Percentiles rank a stretch among this genome's conserved stretches.
phyloP scores from a whole-genome alignment of 805 yeast genomes.

The Kluyveromyces nonfermentans region DNA sequence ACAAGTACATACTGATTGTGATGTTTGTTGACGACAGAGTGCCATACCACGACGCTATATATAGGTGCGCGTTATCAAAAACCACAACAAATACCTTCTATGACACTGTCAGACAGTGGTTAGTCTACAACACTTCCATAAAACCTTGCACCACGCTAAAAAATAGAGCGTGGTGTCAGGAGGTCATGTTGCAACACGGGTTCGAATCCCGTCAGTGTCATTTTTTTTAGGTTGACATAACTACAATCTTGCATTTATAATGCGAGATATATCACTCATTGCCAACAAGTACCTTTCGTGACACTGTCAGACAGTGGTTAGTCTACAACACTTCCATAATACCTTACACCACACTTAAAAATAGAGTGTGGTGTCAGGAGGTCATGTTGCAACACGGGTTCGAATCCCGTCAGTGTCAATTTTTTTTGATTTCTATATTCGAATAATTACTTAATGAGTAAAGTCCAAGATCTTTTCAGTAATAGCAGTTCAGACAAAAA shows the following conservation, averaged over 20 bases:
- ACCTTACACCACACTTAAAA: neutral
- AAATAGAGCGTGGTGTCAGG: neutral
- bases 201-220: conserved; percentile 6
- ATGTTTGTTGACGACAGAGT: too few species aligned
- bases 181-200: conserved; percentile 2
- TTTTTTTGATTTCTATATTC: neutral
- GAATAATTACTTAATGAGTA: too few species aligned
- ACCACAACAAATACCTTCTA: neutral
- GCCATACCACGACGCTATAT: too few species aligned
- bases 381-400: conserved; percentile 3
- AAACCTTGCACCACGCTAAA: neutral
- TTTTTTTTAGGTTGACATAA: too few species aligned
- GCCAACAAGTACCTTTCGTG: neutral
- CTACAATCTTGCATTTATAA: too few species aligned
- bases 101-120: conserved; percentile 4
- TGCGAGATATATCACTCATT: too few species aligned
- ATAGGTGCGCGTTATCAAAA: too few species aligned
- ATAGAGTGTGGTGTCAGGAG: neutral
- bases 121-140: conserved; percentile 4
- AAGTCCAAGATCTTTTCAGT: too few species aligned
- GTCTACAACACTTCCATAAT: conserved; percentile 3
- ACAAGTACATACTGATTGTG: too few species aligned
- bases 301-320: conserved; percentile 4
- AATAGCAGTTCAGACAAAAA: too few species aligned
- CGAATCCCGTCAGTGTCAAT: conserved; percentile 5